Evolutionary conservation across 2,329 filamentous ascomycete genomes (phyloP).

Genomic region (Diaporthe destruens): DNA sequence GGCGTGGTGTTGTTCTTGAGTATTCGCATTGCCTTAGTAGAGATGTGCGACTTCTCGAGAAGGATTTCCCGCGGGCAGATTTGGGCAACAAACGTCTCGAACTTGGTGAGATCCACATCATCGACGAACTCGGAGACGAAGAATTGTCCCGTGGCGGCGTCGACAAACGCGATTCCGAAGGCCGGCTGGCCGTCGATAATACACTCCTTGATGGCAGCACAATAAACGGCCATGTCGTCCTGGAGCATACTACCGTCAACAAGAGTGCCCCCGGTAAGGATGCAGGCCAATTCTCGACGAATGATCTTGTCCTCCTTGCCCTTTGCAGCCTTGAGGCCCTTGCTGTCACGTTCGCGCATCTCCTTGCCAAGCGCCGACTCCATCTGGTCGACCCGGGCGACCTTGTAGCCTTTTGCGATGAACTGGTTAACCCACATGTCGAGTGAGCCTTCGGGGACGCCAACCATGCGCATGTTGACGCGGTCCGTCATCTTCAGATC

Average conservation of each 20-base stretch:
- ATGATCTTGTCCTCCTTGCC: constrained; percentile 94
- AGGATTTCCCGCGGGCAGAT: constrained; percentile 89
- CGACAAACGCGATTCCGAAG: constrained; percentile 94
- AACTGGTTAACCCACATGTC: constrained; percentile 99
- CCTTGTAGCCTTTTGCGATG: constrained; percentile 97
- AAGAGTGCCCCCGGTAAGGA: constrained; percentile 91
- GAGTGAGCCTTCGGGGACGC: constrained; percentile 94
- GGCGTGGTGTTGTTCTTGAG: constrained; percentile 95
- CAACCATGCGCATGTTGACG: constrained; percentile 99
- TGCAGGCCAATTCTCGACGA: constrained; percentile 87
- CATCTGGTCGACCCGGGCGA: constrained; percentile 95
- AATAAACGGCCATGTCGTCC: constrained; percentile 97
- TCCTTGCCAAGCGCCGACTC: constrained; percentile 96
- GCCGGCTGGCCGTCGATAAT: constrained; percentile 79
- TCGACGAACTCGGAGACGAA: constrained; percentile 93
- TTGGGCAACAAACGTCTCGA: constrained; percentile 96
- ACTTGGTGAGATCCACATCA: constrained; percentile 93
- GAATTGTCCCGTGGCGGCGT: constrained; percentile 96
- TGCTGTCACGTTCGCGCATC: constrained; percentile 91
- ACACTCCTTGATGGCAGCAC: constrained; percentile 91
- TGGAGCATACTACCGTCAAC: constrained; percentile 98
- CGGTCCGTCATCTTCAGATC: constrained; percentile 97
- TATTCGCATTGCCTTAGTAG: constrained; percentile 89
- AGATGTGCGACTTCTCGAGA: constrained; percentile 87
- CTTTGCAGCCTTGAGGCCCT: constrained; percentile 60